Evolutionary conservation across 345 rosid species (phyloP), one percentile per base, ranked within the genome.

Genomic region (Punica granatum): DNA sequence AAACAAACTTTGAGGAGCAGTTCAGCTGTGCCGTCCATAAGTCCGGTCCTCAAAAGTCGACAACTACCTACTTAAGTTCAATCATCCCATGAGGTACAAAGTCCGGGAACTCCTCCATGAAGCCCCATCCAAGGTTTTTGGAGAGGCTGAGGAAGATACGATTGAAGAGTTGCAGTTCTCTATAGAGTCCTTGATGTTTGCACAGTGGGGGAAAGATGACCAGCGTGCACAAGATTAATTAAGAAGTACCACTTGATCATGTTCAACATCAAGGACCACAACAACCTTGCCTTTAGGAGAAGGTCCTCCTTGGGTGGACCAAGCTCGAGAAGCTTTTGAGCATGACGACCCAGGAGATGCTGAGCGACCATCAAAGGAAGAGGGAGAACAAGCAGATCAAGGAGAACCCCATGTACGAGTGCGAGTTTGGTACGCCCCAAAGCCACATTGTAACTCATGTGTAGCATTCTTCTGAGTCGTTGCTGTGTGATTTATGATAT

Each of bases 241-340:
- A n/a, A n/a, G n/a, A n/a, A 79, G 76, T 85, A 82, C 64, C 68
- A 83, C 49, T 80, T 83, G 19, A 34, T 73, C 41, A 66, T 85
- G 82, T 82, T 80, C 71, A 85, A 82, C 74, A 69, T 82, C n/a
- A 78, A 80, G 83, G 89, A 85, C 62, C 73, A 65, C 21, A 78
- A 76, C 23, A 85, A 82, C 73, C 85, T 83, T 1, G 86, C 80
- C 77, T 77, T 85, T 48, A 75, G 86, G 74, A 82, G 85, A 85
- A 82, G 51, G 74, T 82, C 25, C 86, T 82, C 35, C 76, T 82
- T 2, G 86, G 86, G 41, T 68, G 67, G 43, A 67, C 80, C 36
- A 65, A 71, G 58, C 83, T 86, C 0, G 81, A 77, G 73, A 72
- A 51, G 61, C 66, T 85, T 2, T 59, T 77, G 44, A 66, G 33